Percentiles rank a stretch among this genome's conserved stretches.
Evolutionary conservation across 345 rosid species (phyloP).

Genomic region (Carallia brachiata): DNA sequence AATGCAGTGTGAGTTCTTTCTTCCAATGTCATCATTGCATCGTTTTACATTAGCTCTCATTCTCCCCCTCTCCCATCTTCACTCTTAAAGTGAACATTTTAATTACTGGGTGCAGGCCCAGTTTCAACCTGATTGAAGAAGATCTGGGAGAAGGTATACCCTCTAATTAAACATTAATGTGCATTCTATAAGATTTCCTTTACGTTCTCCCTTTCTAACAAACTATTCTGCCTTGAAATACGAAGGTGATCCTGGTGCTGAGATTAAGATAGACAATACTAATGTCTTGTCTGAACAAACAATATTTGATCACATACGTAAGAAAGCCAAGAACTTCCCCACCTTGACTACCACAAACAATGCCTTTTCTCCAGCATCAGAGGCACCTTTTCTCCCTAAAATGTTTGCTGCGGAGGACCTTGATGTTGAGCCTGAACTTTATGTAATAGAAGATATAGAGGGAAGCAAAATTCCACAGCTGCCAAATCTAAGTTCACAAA

Average conservation of each 20-base stretch:
- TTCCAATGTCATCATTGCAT: background rate
- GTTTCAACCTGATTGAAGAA: constrained; percentile 84
- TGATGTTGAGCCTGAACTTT: constrained; percentile 27
- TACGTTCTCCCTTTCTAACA: constrained; percentile 12
- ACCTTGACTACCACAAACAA: constrained; percentile 38
- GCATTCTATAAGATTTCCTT: background rate
- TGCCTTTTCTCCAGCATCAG: constrained; percentile 35
- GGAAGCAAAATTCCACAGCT: constrained; percentile 29
- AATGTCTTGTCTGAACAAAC: constrained; percentile 52
- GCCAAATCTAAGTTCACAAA: constrained; percentile 22
- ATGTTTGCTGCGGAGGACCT: constrained; percentile 39
- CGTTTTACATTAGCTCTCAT: background rate
- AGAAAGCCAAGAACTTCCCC: constrained; percentile 75
- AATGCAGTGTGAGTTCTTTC: constrained; percentile 41
- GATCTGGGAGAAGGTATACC: constrained; percentile 65
- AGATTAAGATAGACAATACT: constrained; percentile 43
- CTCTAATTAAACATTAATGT: background rate
- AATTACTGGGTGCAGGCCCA: constrained; percentile 59
- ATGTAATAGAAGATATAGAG: constrained; percentile 27
- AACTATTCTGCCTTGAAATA: constrained; percentile 12
- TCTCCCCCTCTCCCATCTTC: too few relatives aligned
- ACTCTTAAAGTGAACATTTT: constrained; percentile 5
- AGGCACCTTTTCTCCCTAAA: constrained; percentile 42
- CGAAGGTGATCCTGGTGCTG: constrained; percentile 41
- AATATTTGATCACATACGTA: constrained; percentile 77